Conservation (phyloP, 495 filamentous ascomycete genomes). For the Clavariopsis aquatica region DNA sequence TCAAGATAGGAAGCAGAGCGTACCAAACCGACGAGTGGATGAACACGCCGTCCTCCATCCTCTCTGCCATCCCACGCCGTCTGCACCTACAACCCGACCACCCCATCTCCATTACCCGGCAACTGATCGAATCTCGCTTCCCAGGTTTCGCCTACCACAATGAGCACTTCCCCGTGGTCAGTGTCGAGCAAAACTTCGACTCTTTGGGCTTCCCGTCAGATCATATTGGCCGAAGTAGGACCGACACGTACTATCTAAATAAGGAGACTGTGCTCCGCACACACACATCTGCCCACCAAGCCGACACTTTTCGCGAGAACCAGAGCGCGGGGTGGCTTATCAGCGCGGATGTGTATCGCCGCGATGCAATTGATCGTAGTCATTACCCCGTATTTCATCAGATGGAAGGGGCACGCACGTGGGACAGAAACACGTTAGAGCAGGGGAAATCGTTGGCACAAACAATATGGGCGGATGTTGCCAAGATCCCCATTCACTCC, state of each 20-base stretch:
- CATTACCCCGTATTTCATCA: conserved; percentile 99
- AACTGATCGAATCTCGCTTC: conserved; percentile 90
- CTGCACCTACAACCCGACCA: conserved; percentile 87
- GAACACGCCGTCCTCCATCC: conserved; percentile 75
- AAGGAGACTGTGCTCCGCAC: conserved; percentile 80
- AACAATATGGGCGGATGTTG: conserved; percentile 58
- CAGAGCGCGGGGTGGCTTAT: conserved; percentile 80
- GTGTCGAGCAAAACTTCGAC: conserved; percentile 88
- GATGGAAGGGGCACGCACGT: conserved; percentile 92
- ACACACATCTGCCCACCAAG: conserved; percentile 91
- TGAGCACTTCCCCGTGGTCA: conserved; percentile 78
- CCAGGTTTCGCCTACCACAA: conserved; percentile 75
- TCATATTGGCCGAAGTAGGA: conserved; percentile 83
- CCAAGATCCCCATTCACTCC: conserved; percentile 72
- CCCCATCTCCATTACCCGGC: conserved; percentile 84
- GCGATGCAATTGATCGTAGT: conserved; percentile 89
- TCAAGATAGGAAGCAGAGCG: conserved; percentile 62
- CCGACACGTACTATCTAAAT: conserved; percentile 97
- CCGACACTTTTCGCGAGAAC: conserved; percentile 72
- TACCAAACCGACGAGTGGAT: conserved; percentile 80
- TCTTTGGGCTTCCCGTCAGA: conserved; percentile 87
- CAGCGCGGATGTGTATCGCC: conserved; percentile 92
- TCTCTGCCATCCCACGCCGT: conserved; percentile 68
- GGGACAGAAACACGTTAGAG: conserved; percentile 68
- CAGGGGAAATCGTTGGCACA: conserved; percentile 50